Conservation (phyloP, 2,329 filamentous ascomycete genomes). For the Botrytis pseudocinerea region DNA sequence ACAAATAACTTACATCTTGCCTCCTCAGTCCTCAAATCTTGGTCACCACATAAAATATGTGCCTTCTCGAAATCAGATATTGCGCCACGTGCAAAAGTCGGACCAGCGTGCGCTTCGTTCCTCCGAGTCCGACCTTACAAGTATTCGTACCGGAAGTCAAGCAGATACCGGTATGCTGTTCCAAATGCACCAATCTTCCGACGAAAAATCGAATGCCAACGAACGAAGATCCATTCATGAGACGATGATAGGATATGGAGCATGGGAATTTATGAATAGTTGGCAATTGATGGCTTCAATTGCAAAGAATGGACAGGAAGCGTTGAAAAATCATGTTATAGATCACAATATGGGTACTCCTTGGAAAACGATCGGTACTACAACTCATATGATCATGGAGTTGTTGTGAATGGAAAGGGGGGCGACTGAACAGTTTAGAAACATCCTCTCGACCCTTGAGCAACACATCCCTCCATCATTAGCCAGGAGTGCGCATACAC, state of each 20-base stretch:
- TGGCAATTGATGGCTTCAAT: neutral
- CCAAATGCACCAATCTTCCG: neutral
- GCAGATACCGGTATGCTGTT: constrained; percentile 15
- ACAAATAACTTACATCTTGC: neutral
- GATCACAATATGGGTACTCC: neutral
- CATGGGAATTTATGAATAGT: neutral
- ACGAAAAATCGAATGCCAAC: neutral
- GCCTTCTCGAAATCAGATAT: constrained; percentile 18
- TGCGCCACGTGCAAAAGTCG: neutral
- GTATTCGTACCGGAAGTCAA: constrained; percentile 10
- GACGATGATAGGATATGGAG: neutral
- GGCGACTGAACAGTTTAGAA: neutral
- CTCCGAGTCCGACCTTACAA: neutral
- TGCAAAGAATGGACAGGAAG: neutral
- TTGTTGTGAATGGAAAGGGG: neutral
- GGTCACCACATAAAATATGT: neutral
- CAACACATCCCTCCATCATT: neutral
- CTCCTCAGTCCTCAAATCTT: neutral
- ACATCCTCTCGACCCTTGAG: neutral
- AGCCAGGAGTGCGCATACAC: neutral
- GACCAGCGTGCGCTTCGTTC: constrained; percentile 10
- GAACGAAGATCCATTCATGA: no score
- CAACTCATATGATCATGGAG: neutral
- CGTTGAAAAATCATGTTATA: neutral
- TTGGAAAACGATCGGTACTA: neutral